Percentiles rank a stretch among this genome's conserved stretches.
Evolutionary conservation across 192 early-diverging fungal genomes (phyloP).

Genomic region (Coemansia sp.): DNA sequence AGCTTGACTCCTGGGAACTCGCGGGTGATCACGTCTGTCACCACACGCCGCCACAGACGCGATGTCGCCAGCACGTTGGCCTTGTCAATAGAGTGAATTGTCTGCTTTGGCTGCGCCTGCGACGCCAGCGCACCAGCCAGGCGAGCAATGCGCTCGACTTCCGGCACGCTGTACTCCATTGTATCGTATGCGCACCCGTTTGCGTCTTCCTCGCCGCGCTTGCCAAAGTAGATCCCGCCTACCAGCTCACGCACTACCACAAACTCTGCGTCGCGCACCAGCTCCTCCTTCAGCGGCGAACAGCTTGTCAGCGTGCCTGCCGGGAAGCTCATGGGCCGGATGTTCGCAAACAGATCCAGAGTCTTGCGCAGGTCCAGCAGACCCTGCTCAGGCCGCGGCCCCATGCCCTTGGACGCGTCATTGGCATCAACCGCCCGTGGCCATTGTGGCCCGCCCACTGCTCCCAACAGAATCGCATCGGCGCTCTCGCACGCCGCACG

Average conservation of each 20-base stretch:
- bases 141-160: conserved; percentile 93
- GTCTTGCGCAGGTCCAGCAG: conserved; percentile 88
- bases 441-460: conserved; percentile 98
- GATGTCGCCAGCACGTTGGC: conserved; percentile 98
- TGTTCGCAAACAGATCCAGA: conserved; percentile 94
- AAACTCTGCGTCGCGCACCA: conserved; percentile 89
- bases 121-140: conserved; percentile 85
- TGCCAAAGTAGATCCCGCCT: conserved; percentile 97
- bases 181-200: conserved; percentile 89
- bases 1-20: conserved; percentile 89
- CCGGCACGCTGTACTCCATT: conserved; percentile 86
- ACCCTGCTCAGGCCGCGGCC: conserved; percentile 92
- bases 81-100: conserved; percentile 98
- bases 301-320: conserved; percentile 72
- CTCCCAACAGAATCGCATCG: conserved; percentile 92
- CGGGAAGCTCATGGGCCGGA: conserved; percentile 93
- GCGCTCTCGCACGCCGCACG: conserved; percentile 77
- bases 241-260: conserved; percentile 93
- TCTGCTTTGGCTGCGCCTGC: conserved; percentile 70
- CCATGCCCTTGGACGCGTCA: conserved; percentile 62
- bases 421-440: conserved; percentile 65
- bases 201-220: conserved; percentile 78
- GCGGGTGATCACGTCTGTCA: conserved; percentile 80
- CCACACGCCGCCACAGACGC: conserved; percentile 92
- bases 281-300: conserved; percentile 88